Base-by-base conservation (phyloP, 257 asterid species). In the Knoxia roxburghii region DNA sequence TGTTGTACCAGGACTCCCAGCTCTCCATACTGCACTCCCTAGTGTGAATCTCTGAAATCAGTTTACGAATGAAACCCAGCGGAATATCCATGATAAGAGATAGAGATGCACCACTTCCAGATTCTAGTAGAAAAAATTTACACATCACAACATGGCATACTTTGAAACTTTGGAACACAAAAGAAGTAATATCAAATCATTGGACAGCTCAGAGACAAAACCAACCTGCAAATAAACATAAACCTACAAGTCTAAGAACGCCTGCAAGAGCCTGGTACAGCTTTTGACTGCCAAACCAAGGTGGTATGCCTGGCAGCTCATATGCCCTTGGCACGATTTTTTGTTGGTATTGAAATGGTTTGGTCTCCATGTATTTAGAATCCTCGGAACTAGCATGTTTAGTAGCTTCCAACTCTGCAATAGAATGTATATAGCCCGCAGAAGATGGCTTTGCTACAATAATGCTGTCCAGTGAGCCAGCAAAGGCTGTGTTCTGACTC, bases 251-350 rank as follows among this genome's bases (percentile, higher is more conserved):
- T 78, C 97, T 85, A 66, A 94, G 89, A 73, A 87, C 82, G 76
- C 89, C 91, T 48, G 96, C 92, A 50, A 94, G 85, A 68, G 85
- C 80, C 70, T 79, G 81, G 77, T 94, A 94, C 75, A 94, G 79
- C 75, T 84, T 87, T 78, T 79, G 94, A 72, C 87, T 84, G 61
- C 94, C 97, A 76, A 90, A 87, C 99, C 99, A 94, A 60, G 99
- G 97, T 33, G 99, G 99, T 88, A 90, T 83, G 79, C 80, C 80
- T 55, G 96, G 99, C 58, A 90, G 83, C 82, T 75, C 86, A 69
- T 85, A 78, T 62, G 79, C 86, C 21, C 79, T 75, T 45, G 68
- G 73, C 75, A 76, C 66, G 66, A 71, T 83, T 70, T 83, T 84
- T 56, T 65, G 61, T 6, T 68, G 68, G 74, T 63, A 65, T 35